Conservation (phyloP, 1,284 basidiomycete species). For the Ustilago curta region DNA sequence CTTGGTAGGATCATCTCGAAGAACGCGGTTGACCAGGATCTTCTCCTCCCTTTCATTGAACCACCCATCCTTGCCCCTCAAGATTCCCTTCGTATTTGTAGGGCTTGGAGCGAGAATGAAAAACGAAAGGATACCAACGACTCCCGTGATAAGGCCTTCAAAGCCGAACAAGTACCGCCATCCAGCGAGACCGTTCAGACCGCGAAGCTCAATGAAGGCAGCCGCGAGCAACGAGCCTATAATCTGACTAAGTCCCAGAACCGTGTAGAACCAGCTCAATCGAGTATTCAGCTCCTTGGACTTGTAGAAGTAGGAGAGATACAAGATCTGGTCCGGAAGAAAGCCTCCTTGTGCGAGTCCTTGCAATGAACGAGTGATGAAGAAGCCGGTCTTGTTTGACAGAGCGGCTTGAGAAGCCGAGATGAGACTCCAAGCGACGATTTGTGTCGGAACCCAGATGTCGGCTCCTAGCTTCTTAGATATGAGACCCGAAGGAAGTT, state of each 20-base stretch:
- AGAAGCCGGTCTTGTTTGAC: constrained; percentile 41
- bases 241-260: constrained; percentile 40
- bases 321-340: constrained; percentile 68
- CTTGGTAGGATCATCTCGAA: constrained; percentile 79
- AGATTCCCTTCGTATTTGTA: constrained; percentile 35
- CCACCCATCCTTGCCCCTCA: constrained; percentile 73
- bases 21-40: constrained; percentile 75
- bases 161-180: constrained; percentile 54
- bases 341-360: constrained; percentile 74
- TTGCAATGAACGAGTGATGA: constrained; percentile 30
- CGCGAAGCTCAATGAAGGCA: constrained; percentile 46
- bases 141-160: constrained; percentile 36
- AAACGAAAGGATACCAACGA: constrained; percentile 35
- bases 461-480: constrained; percentile 59
- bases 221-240: constrained; percentile 47
- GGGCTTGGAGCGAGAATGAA: constrained; percentile 41
- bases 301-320: constrained; percentile 70
- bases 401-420: constrained; percentile 36
- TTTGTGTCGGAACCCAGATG: constrained; percentile 55
- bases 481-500: constrained; percentile 56
- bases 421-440: constrained; percentile 46
- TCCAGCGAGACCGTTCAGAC: constrained; percentile 40
- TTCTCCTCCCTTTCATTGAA: constrained; percentile 74
- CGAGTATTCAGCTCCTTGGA: constrained; percentile 74
- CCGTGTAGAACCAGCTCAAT: constrained; percentile 74